Conservation (phyloP, 495 filamentous ascomycete species). For the Xylaria cubensis region DNA sequence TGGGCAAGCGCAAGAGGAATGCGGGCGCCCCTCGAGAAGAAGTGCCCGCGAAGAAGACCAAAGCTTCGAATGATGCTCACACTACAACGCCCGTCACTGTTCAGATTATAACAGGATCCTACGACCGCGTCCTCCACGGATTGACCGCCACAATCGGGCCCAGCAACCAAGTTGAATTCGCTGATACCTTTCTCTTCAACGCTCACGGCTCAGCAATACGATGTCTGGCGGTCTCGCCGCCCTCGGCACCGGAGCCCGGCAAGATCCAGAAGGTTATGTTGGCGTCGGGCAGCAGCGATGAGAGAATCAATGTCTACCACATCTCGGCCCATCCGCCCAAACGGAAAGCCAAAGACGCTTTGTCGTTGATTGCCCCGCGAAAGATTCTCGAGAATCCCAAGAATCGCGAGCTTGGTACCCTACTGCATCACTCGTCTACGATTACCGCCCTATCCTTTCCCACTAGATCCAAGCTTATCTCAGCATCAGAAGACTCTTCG, state of each 20-base stretch:
- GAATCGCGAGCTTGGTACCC: conserved; percentile 85
- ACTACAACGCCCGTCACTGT: conserved; percentile 59
- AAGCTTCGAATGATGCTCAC: conserved; percentile 42
- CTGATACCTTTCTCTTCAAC: conserved; percentile 95
- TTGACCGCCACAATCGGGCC: conserved; percentile 73
- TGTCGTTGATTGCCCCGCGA: conserved; percentile 69
- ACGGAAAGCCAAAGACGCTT: conserved; percentile 49
- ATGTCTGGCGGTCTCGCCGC: conserved; percentile 85
- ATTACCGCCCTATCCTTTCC: conserved; percentile 83
- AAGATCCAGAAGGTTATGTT: conserved; percentile 76
- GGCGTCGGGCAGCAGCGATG: conserved; percentile 89
- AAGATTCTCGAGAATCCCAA: conserved; percentile 79
- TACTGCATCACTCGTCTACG: conserved; percentile 83
- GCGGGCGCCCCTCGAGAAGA: conserved; percentile 42
- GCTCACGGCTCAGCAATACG: conserved; percentile 90
- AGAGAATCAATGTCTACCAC: conserved; percentile 93
- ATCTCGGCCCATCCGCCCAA: conserved; percentile 75
- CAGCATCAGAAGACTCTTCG: conserved; percentile 82
- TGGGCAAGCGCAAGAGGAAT: conserved; percentile 79
- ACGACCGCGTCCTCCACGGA: conserved; percentile 93
- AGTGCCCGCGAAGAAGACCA: conserved; percentile 50
- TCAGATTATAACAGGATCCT: conserved; percentile 92
- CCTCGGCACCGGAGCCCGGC: conserved; percentile 64
- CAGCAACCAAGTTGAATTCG: conserved; percentile 65
- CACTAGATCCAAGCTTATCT: conserved; percentile 84